Evolutionary conservation across 129 eudicot species (phyloP).

Genomic region (Centella asiatica): DNA sequence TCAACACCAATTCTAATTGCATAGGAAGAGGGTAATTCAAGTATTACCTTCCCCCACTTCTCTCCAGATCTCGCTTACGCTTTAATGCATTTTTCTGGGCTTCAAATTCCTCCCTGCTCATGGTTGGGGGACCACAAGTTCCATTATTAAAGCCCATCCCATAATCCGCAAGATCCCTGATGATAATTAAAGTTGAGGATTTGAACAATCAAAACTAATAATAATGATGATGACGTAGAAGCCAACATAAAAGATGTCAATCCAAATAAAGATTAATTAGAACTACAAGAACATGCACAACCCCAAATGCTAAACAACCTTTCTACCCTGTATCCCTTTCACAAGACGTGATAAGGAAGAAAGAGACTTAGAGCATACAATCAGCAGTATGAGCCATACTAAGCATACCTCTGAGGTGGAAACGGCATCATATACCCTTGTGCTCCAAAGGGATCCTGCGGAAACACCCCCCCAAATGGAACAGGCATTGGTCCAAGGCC

Average conservation of each 20-base stretch:
- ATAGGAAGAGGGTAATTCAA: neutral
- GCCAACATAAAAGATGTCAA: neutral
- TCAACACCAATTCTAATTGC: neutral
- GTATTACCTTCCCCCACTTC: slow-evolving; percentile 51
- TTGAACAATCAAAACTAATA: no score
- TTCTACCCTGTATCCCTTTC: neutral
- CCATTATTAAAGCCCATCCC: slow-evolving; percentile 70
- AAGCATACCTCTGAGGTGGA: slow-evolving; percentile 66
- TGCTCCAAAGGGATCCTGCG: slow-evolving; percentile 72
- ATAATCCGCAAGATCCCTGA: slow-evolving; percentile 79
- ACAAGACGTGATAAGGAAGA: neutral
- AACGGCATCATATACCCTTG: slow-evolving; percentile 64
- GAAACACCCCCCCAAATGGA: slow-evolving; percentile 65
- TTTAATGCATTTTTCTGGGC: slow-evolving; percentile 74
- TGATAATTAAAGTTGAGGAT: neutral
- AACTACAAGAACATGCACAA: neutral
- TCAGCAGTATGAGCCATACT: slow-evolving; percentile 44
- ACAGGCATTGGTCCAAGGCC: slow-evolving; percentile 68
- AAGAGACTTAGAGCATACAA: slow-evolving; percentile 24
- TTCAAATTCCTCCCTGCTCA: slow-evolving; percentile 89
- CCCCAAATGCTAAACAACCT: neutral
- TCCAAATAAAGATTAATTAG: neutral
- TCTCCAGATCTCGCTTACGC: slow-evolving; percentile 75
- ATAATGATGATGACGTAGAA: neutral
- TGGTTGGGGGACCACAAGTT: slow-evolving; percentile 35